Base-by-base conservation (phyloP, 306 rosid genomes). In the Castanospermum australe region DNA sequence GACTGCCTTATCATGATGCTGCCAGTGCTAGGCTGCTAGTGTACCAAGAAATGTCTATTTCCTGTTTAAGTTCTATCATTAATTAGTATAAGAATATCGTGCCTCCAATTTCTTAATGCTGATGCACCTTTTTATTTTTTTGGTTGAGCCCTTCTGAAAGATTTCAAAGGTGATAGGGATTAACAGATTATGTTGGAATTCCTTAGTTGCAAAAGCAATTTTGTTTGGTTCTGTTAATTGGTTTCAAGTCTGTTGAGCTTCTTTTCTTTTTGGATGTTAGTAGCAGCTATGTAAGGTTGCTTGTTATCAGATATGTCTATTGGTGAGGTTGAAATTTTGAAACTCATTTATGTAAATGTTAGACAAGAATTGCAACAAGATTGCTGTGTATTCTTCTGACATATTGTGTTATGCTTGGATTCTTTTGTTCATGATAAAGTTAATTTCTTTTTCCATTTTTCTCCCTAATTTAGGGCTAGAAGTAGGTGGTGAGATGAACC, bases 401-500 rank as follows among this genome's bases (percentile, higher is more conserved):
- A 38, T 22, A 8, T 73, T 32, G 35, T 65, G 67, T 44, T 69
- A 33, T 36, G 71, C n/a, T 22, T 79, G 32, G 20, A 56, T 52
- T 63, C 15, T 64, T 71, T 70, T 82, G 52, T 56, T 66, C 18
- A 14, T 25, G 41, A 4, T 32, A 57, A 47, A 73, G 54, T 70
- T 85, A 11, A 75, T 48, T 48, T 65, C 24, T 10, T 33, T 33
- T 50, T 15, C n/a, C 61, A 1, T 36, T 61, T 62, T 35, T 54
- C 57, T 22, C 57, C 51, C 61, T 50, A 44, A 76, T 76, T 6
- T 79, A 95, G 99, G 99, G 65, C 85, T 91, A 81, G 99, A 91
- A 84, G 84, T 90, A 45, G 98, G 99, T 20, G 97, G 99, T 72
- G 98, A 90, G 88, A 91, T 90, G 97, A 90, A 93, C 87, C 86